phyloP scores from a whole-genome alignment of 2,329 filamentous ascomycete genomes.

The Hymenoscyphus fraxineus region DNA sequence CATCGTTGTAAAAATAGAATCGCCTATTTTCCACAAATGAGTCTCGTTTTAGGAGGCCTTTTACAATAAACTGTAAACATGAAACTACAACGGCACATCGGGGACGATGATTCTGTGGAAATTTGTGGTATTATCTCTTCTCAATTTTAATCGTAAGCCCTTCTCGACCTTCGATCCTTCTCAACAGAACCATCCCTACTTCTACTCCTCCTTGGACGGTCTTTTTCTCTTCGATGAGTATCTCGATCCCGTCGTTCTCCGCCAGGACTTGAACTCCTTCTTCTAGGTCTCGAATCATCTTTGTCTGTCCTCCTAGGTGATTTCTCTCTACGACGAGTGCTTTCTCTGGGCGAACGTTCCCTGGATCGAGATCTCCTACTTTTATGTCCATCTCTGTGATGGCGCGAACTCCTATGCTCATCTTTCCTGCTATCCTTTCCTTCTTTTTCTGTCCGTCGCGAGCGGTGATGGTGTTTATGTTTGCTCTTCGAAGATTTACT shows the following conservation, averaged over 20 bases:
- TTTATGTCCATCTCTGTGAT: slow-evolving; percentile 18
- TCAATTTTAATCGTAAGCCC: not conserved
- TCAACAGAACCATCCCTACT: slow-evolving; percentile 9
- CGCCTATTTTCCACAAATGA: not conserved
- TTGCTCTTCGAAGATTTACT: slow-evolving; percentile 25
- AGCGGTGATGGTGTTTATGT: slow-evolving; percentile 28
- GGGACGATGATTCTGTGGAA: not conserved
- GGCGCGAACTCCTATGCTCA: slow-evolving; percentile 15
- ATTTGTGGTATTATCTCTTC: not conserved
- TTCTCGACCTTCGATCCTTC: not conserved
- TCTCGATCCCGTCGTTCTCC: slow-evolving; percentile 9
- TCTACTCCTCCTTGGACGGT: slow-evolving; percentile 14
- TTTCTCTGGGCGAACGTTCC: slow-evolving; percentile 10
- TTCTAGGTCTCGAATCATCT: slow-evolving; percentile 5
- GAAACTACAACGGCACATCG: not conserved
- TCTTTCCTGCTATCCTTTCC: slow-evolving; percentile 4
- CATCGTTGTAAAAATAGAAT: not conserved
- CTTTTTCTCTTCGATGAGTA: slow-evolving; percentile 12
- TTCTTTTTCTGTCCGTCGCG: slow-evolving; percentile 12
- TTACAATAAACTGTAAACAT: not conserved
- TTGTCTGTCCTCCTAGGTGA: not conserved
- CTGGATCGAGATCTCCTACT: slow-evolving; percentile 21
- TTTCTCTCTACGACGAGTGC: not conserved
- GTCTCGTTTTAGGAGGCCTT: not conserved
- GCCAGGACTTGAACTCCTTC: slow-evolving; percentile 8